Percentiles rank a stretch among this genome's conserved stretches.
Conservation (phyloP, 129 eudicot species). For the Deinandra increscens region DNA sequence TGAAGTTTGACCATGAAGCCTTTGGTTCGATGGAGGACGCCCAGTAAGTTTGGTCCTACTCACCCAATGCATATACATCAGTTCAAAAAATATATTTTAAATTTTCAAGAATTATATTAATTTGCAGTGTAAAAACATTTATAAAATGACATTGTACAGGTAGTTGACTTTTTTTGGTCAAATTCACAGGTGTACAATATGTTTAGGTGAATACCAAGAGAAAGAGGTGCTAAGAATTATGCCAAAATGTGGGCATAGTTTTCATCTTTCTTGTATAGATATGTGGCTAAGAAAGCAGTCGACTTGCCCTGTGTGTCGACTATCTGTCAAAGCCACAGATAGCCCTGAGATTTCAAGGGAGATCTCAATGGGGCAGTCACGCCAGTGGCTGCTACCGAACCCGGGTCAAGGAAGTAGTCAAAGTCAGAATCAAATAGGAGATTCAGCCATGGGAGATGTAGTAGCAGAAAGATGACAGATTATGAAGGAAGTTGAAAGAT, state of each 20-base stretch:
- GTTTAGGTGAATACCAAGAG: conserved; percentile 89
- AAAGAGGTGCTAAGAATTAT: conserved; percentile 86
- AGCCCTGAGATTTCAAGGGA: conserved; percentile 48
- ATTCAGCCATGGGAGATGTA: conserved; percentile 32
- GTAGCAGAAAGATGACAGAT: conserved; percentile 33
- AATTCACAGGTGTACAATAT: conserved; percentile 70
- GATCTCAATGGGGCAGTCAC: conserved; percentile 47
- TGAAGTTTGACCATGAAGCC: conserved; percentile 77
- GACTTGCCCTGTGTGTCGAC: conserved; percentile 96
- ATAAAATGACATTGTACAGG: background rate
- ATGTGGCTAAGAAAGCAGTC: conserved; percentile 85
- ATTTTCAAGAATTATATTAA: background rate
- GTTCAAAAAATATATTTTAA: background rate
- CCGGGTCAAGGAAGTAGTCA: conserved; percentile 41
- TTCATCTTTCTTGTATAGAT: conserved; percentile 89
- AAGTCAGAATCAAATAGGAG: conserved; percentile 29
- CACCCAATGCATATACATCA: background rate
- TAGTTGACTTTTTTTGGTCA: background rate
- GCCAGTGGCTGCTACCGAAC: conserved; percentile 56
- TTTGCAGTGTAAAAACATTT: background rate
- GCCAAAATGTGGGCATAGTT: conserved; percentile 96
- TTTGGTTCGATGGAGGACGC: conserved; percentile 75
- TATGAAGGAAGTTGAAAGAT: conserved; percentile 17
- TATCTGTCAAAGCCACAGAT: conserved; percentile 38
- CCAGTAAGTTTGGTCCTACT: conserved; percentile 54